Evolutionary conservation across 495 filamentous ascomycete species (phyloP), one percentile per base, ranked within the genome.

Genomic region (Amphirosellinia nigrospora): DNA sequence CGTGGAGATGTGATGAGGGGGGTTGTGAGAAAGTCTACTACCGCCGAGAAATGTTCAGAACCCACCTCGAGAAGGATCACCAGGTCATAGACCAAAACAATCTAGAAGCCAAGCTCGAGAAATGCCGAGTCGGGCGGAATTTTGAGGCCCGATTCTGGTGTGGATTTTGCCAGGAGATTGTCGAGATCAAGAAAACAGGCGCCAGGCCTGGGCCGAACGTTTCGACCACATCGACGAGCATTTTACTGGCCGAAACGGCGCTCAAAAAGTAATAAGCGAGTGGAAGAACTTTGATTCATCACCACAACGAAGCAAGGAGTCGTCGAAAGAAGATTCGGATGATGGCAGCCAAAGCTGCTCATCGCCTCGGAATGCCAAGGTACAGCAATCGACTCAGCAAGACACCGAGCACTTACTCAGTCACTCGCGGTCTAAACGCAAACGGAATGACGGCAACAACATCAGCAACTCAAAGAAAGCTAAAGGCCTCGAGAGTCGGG

Each of bases 191-290:
- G 45, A 83, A 83, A 21, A 79, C 82, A 9, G 88, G 87, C 0
- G 71, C 3, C 86, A 84, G 19, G 91, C 89, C 46, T 89, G 88
- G 86, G 89, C 92, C 64, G 91, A 93, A 76, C 85, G 95, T 4
- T 95, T 94, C 75, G 88, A 96, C 75, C 95, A 98, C 79, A 94
- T 97, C 56, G 94, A 94, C 70, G 82, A 89, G 63, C 94, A 97
- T 75, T 94, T 92, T 60, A 81, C 78, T 45, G 86, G 85, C 15
- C 77, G 79, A 34, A 73, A 76, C 23, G 55, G 53, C 30, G 58
- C 11, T 1, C 74, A 76, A 71, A 79, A 63, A 38, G 71, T 77
- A 13, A 83, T 82, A 13, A 55, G 36, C 26, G 74, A 80, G 41
- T 84, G 82, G 82, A 77, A 78, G 72, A 68, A 73, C 26, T 65